Percentiles rank a stretch among this genome's conserved stretches.
Evolutionary conservation across 148 eudicot species (phyloP).

Genomic region (Silene latifolia): DNA sequence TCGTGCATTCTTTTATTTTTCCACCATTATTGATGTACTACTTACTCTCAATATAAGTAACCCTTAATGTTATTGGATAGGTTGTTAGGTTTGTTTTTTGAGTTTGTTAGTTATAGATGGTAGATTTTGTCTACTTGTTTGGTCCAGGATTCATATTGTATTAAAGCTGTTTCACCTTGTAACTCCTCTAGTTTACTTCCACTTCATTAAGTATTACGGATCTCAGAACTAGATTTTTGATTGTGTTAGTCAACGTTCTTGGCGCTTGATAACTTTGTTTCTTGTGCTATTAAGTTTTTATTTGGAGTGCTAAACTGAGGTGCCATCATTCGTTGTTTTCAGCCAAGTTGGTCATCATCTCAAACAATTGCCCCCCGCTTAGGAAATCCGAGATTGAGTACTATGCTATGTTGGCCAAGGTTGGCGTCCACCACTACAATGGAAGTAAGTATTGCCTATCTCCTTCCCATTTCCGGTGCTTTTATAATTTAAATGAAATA

Average conservation of each 20-base stretch:
- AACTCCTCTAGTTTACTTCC: not conserved
- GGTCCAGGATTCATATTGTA: not conserved
- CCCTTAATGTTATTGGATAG: too few species aligned
- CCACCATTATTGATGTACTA: too few species aligned
- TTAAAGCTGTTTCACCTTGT: not conserved
- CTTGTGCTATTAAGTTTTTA: not conserved
- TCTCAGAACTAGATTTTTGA: not conserved
- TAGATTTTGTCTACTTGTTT: not conserved
- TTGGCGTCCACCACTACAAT: slow-evolving; percentile 84
- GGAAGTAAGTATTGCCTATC: slow-evolving; percentile 60
- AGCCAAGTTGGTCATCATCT: slow-evolving; percentile 76
- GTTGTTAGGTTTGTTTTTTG: too few species aligned
- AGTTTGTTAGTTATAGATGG: too few species aligned
- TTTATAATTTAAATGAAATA: not conserved
- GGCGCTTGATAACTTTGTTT: not conserved
- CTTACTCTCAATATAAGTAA: too few species aligned
- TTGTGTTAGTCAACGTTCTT: not conserved
- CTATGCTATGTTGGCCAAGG: slow-evolving; percentile 86
- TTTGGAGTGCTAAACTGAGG: not conserved
- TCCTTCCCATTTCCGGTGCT: not conserved
- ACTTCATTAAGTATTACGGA: too few species aligned
- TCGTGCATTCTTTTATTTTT: too few species aligned
- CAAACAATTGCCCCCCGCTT: slow-evolving; percentile 83
- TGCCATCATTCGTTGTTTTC: not conserved
- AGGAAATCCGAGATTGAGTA: slow-evolving; percentile 92